Evolutionary conservation across 345 rosid species (phyloP).

Genomic region (Dipteronia dyeriana): DNA sequence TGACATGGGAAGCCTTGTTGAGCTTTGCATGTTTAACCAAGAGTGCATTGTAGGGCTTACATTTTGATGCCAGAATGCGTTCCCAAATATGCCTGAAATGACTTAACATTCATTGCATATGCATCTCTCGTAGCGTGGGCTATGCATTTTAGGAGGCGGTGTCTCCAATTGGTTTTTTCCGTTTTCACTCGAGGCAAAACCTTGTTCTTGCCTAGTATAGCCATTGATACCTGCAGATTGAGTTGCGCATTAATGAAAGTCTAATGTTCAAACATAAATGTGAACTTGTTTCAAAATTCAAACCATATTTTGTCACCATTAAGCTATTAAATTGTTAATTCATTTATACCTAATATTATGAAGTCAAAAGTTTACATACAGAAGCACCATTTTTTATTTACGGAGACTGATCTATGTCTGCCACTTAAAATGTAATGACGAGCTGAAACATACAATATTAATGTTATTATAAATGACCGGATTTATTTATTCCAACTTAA

Average conservation of each 20-base stretch:
- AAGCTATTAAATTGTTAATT: background rate
- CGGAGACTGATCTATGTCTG: background rate
- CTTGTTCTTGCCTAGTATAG: constrained; percentile 35
- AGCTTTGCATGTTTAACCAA: constrained; percentile 35
- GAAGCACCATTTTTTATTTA: background rate
- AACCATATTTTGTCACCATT: background rate
- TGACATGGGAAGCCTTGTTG: constrained; percentile 41
- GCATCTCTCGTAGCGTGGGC: constrained; percentile 46
- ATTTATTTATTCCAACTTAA: constrained; percentile 1
- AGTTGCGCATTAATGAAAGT: background rate
- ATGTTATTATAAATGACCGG: background rate
- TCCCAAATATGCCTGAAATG: constrained; percentile 48
- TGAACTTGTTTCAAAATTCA: background rate
- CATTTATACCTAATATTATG: background rate
- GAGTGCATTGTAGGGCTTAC: constrained; percentile 35
- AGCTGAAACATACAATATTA: background rate
- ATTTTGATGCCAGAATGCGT: constrained; percentile 46
- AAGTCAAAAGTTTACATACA: background rate
- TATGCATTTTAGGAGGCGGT: constrained; percentile 28
- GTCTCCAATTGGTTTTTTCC: constrained; percentile 27
- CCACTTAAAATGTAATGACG: background rate
- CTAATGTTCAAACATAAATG: background rate
- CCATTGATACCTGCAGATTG: constrained; percentile 42
- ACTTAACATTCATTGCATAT: constrained; percentile 38
- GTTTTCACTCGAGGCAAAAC: constrained; percentile 27